Evolutionary conservation across 1,284 basidiomycete species (phyloP), one percentile per base, ranked within the genome.

Genomic region (Ceratobasidium sp.): DNA sequence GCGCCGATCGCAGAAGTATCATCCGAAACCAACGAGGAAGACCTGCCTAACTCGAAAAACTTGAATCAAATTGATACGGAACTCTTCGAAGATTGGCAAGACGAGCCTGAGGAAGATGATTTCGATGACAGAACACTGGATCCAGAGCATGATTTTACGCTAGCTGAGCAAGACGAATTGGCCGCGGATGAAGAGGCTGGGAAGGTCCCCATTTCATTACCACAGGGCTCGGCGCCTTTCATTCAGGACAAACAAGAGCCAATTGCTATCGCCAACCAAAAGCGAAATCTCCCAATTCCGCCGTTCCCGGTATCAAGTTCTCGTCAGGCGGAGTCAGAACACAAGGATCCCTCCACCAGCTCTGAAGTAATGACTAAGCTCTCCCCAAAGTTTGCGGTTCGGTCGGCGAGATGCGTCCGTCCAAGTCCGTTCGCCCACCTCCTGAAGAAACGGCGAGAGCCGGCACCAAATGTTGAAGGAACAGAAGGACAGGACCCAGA

Each of bases 391-490:
- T 67, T 76, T 67, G 40, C n/a, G 40, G 28, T 51, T 23, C 61
- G 28, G 28, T 7, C 73, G 12, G 33, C 51, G n/a, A n/a, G 53
- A 67, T 49, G 51, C 13, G 12, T 67, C 28, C 60, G 63, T 23
- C 73, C 73, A 18, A 66, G 63, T 28, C 73, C 73, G 13, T 76
- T 76, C 53, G 73, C 73, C 23, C 60, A 49, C 49, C 26, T 76
- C 39, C 20, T 67, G 46, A 67, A 56, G 73, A 64, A 44, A 12
- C 73, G 73, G 44, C n/a, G 15, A 20, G 58, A 46, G 5, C 46
- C 42, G 20, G 13, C 26, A n/a, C 20, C 23, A 23, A 49, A 49
- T 26, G 70, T 33, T 51, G 28, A 53, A 63, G 39, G 28, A 28
- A 26, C 20, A 9, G 44, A 39, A 39, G 39, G 18, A 18, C 10